phyloP scores from a whole-genome alignment of 441 rosid species.

The Erysimum pusillum region DNA sequence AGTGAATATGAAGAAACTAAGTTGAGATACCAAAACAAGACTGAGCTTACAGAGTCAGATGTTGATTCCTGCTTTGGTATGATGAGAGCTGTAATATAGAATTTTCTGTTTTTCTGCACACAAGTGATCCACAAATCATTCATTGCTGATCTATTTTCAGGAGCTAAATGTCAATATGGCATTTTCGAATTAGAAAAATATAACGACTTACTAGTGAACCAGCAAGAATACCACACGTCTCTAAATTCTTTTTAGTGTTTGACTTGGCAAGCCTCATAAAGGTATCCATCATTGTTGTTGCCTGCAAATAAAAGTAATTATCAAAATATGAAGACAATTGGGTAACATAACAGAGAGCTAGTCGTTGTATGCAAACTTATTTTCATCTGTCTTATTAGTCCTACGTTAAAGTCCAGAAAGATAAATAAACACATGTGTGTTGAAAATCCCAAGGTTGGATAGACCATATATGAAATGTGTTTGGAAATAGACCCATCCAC shows the following conservation, averaged over 20 bases:
- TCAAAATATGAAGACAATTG: constrained; percentile 25
- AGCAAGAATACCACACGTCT: constrained; percentile 97
- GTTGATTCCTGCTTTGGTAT: constrained; percentile 98
- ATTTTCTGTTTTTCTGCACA: constrained; percentile 90
- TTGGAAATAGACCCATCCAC: constrained; percentile 1
- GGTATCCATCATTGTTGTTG: constrained; percentile 89
- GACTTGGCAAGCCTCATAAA: constrained; percentile 94
- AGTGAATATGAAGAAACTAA: constrained; percentile 10
- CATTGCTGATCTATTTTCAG: constrained; percentile 7
- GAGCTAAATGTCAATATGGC: constrained; percentile 31
- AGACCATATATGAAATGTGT: not conserved
- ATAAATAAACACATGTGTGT: not conserved
- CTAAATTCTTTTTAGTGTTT: constrained; percentile 86
- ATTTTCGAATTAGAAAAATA: constrained; percentile 8
- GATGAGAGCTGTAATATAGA: constrained; percentile 86
- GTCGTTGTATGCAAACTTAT: constrained; percentile 4
- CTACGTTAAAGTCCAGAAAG: not conserved
- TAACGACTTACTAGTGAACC: constrained; percentile 85
- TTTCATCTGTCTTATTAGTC: constrained; percentile 4
- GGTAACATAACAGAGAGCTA: not conserved
- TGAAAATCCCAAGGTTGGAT: constrained; percentile 1
- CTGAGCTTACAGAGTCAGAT: constrained; percentile 78
- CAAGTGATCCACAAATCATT: constrained; percentile 25
- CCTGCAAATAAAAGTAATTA: constrained; percentile 58
- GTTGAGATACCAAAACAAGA: constrained; percentile 22